These are phyloP conservation scores for Tarenaya hassleriana DNA, from an alignment of 345 rosid genomes.

Conservation along the genomic window DNA sequence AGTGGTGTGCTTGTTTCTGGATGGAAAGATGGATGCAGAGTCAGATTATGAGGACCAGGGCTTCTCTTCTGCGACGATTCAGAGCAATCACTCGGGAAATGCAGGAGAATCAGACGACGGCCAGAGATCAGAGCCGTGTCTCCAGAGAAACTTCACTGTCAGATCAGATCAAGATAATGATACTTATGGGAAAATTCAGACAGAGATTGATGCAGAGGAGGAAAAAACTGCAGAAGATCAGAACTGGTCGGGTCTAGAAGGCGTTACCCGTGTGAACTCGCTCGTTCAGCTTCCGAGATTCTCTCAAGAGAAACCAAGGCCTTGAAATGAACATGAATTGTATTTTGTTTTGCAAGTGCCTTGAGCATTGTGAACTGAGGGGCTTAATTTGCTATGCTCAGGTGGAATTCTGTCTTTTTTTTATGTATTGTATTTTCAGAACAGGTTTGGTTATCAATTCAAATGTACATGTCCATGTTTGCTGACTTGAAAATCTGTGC, in stretches of 20 bases:
- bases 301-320: conserved; percentile 53
- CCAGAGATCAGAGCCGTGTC: conserved; percentile 72
- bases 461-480: no score
- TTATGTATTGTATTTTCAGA: no score
- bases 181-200: conserved; percentile 29
- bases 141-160: conserved; percentile 83
- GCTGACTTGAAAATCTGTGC: no score
- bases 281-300: conserved; percentile 98
- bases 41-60: conserved; percentile 70
- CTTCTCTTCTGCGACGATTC: conserved; percentile 67
- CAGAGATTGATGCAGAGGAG: conserved; percentile 36
- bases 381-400: no score
- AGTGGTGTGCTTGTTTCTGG: conserved; percentile 89
- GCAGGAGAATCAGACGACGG: conserved; percentile 72
- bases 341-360: background rate
- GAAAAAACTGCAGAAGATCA: conserved; percentile 53
- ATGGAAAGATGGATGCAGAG: conserved; percentile 90
- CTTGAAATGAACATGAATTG: conserved; percentile 23
- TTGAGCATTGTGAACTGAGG: no score
- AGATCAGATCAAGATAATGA: conserved; percentile 54
- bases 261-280: conserved; percentile 94
- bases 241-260: conserved; percentile 90
- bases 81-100: conserved; percentile 64
- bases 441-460: no score
- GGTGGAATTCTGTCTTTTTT: no score